Conservation (phyloP, 108 stramenopile genomes). For the Aurantiochytrium sp. region DNA sequence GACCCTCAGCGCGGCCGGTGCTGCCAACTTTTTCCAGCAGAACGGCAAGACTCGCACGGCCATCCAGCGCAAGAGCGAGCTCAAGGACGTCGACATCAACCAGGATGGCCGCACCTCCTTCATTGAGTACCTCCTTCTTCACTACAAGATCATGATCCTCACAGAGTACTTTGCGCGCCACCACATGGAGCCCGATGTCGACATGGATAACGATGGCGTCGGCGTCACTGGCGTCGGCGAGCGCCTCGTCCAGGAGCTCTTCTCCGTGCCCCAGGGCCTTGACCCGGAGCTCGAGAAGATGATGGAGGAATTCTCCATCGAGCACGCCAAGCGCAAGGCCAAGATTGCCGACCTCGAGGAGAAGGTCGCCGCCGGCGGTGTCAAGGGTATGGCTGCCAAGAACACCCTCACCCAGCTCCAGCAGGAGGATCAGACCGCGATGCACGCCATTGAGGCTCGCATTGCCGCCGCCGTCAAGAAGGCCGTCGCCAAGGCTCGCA, state of each 20-base stretch:
- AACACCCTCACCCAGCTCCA: neutral
- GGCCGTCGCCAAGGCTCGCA: neutral
- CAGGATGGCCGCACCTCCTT: neutral
- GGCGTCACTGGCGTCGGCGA: neutral
- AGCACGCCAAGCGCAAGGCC: neutral
- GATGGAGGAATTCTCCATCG: neutral
- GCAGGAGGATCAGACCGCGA: neutral
- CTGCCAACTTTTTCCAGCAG: neutral
- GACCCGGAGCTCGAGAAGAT: neutral
- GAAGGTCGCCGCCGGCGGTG: neutral
- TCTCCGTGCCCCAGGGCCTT: neutral
- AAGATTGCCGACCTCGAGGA: neutral
- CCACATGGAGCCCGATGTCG: neutral
- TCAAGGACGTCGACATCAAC: conserved; percentile 17
- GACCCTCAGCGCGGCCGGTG: neutral
- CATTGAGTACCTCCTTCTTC: neutral
- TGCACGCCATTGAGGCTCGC: neutral
- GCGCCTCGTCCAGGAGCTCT: conserved; percentile 11
- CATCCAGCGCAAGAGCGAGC: neutral
- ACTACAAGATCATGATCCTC: conserved; percentile 18
- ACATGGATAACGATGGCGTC: neutral
- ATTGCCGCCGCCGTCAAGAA: neutral
- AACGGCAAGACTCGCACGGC: conserved; percentile 9
- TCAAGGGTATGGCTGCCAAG: conserved; percentile 15
- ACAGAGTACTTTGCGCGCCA: neutral